Evolutionary conservation across 1,284 basidiomycete genomes (phyloP).

Genomic region (Apiotrichum laibachii): DNA sequence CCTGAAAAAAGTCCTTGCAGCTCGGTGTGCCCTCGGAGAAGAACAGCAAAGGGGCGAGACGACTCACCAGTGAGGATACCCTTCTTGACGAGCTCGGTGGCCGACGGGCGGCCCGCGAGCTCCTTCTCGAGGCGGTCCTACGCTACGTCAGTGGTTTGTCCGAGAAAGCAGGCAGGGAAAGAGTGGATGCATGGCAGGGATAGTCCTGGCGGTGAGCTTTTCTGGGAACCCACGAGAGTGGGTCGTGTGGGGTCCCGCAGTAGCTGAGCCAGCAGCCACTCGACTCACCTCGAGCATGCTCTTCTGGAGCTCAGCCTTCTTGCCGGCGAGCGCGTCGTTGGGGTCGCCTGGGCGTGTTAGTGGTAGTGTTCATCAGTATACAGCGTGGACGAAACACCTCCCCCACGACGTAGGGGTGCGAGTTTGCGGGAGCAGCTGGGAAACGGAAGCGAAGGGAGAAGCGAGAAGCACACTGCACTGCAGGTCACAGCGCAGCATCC

Average conservation of each 20-base stretch:
- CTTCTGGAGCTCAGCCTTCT: constrained; percentile 63
- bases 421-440: too few relatives aligned
- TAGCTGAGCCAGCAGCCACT: background rate
- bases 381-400: background rate
- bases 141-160: background rate
- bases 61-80: constrained; percentile 64
- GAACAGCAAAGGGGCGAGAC: too few relatives aligned
- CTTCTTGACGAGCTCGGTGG: constrained; percentile 67
- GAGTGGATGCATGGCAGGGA: too few relatives aligned
- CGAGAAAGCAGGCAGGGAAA: background rate
- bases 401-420: too few relatives aligned
- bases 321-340: constrained; percentile 69
- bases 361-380: background rate
- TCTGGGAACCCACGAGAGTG: too few relatives aligned
- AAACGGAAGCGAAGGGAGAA: too few relatives aligned
- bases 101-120: constrained; percentile 63
- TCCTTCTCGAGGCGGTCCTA: constrained; percentile 69
- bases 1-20: too few relatives aligned
- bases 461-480: too few relatives aligned
- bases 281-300: constrained; percentile 63
- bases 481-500: too few relatives aligned
- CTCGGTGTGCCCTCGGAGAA: too few relatives aligned
- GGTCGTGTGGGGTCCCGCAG: background rate
- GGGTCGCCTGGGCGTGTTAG: constrained; percentile 32
- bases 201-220: too few relatives aligned